These are phyloP conservation scores for Claviceps lovelessii DNA, from an alignment of 2,329 filamentous ascomycete genomes.

Conservation along the genomic window DNA sequence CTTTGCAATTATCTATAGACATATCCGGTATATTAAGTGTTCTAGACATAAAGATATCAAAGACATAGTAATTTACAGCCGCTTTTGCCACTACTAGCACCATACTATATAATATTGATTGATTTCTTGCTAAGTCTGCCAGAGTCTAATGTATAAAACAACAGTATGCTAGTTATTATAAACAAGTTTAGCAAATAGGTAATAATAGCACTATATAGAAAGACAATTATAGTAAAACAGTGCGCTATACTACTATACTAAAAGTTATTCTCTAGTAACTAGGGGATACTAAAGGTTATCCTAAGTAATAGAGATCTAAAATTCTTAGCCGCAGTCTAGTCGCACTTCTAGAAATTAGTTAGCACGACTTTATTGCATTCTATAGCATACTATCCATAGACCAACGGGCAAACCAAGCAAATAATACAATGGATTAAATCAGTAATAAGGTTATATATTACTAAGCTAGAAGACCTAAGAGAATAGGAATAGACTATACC, in stretches of 20 bases:
- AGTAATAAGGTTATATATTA: no score
- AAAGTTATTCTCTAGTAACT: background rate
- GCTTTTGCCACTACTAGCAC: background rate
- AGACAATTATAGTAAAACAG: background rate
- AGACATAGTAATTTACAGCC: background rate
- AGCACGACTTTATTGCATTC: no score
- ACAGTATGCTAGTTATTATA: background rate
- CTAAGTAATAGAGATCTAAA: background rate
- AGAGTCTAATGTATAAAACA: background rate
- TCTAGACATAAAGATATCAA: background rate
- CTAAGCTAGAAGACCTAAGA: no score
- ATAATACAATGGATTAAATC: no score
- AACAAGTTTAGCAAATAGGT: background rate
- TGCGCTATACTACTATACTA: background rate
- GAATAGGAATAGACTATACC: no score
- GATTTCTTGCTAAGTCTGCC: background rate
- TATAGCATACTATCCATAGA: no score
- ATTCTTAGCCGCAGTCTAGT: background rate
- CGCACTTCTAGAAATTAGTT: no score
- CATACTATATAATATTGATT: background rate
- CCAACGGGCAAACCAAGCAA: no score
- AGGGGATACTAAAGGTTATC: background rate
- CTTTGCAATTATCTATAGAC: background rate
- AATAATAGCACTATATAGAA: background rate
- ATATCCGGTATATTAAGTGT: background rate